Percentiles rank a stretch among this genome's conserved stretches.
phyloP scores from a whole-genome alignment of 176 grass and related monocot genomes.

The Hsuehochloa calcarea region DNA sequence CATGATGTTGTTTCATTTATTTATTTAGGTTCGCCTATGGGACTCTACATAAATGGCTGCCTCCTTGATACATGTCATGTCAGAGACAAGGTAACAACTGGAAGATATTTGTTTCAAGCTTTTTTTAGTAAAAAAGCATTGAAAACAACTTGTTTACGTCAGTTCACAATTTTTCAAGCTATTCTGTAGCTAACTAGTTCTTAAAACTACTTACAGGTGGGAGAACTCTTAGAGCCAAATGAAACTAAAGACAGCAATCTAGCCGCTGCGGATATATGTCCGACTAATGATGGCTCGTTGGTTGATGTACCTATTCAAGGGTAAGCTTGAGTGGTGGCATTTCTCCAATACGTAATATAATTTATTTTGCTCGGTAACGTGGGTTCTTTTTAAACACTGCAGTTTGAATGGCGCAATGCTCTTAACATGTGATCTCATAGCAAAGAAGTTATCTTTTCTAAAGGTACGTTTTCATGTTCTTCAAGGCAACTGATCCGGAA shows the following conservation, averaged over 20 bases:
- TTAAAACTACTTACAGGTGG: conserved; percentile 44
- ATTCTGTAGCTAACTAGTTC: conserved; percentile 14
- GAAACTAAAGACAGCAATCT: conserved; percentile 53
- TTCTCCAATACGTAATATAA: conserved; percentile 26
- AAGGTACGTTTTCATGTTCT: conserved; percentile 48
- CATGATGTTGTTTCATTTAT: conserved; percentile 18
- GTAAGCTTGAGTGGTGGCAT: conserved; percentile 34
- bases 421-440: conserved; percentile 59
- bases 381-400: conserved; percentile 29
- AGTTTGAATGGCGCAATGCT: conserved; percentile 80
- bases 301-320: conserved; percentile 80
- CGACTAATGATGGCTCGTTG: conserved; percentile 55
- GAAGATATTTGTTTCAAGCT: conserved; percentile 9
- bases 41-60: conserved; percentile 69
- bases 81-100: conserved; percentile 55
- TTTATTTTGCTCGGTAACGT: conserved; percentile 20
- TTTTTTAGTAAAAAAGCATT: background rate
- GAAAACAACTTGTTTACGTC: background rate
- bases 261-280: conserved; percentile 67
- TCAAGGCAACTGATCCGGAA: background rate
- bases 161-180: background rate
- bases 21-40: conserved; percentile 83
- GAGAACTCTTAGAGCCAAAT: conserved; percentile 41
- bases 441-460: conserved; percentile 59
- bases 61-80: conserved; percentile 81